Percentiles rank a stretch among this genome's conserved stretches.
phyloP scores from a whole-genome alignment of 2,329 filamentous ascomycete species.

The Epichloe elymi region DNA sequence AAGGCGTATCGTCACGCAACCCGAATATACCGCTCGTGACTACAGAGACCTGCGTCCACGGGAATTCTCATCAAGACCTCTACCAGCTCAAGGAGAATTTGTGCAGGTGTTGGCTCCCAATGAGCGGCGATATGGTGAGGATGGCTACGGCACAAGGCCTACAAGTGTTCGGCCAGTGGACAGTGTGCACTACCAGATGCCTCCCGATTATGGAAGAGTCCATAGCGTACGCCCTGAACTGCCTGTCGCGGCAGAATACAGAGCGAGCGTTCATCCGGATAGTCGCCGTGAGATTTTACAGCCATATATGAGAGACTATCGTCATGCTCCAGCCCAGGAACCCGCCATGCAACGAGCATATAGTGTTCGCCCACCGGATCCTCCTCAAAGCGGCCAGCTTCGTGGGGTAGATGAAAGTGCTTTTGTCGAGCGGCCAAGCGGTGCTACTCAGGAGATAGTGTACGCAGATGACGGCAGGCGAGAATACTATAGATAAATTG shows the following conservation, averaged over 20 bases:
- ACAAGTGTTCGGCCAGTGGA: constrained; percentile 45
- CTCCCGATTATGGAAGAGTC: constrained; percentile 29
- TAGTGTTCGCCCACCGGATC: constrained; percentile 29
- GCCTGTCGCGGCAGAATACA: constrained; percentile 15
- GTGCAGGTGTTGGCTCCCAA: constrained; percentile 31
- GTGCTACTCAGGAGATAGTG: constrained; percentile 28
- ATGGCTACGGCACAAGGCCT: constrained; percentile 37
- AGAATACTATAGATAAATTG: constrained; percentile 21
- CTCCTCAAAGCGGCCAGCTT: constrained; percentile 13
- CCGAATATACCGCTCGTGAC: constrained; percentile 40
- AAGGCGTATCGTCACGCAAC: constrained; percentile 48
- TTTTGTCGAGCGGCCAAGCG: constrained; percentile 31
- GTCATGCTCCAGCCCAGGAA: constrained; percentile 11
- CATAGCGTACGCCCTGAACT: constrained; percentile 29
- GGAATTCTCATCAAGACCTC: constrained; percentile 42
- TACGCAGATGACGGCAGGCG: constrained; percentile 30
- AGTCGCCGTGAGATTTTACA: constrained; percentile 16
- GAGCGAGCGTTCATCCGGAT: constrained; percentile 15
- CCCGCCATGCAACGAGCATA: constrained; percentile 19
- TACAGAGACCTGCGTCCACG: constrained; percentile 42
- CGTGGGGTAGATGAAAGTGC: constrained; percentile 25
- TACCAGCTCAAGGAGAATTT: constrained; percentile 30
- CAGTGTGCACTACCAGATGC: constrained; percentile 26
- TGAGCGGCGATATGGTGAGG: constrained; percentile 30
- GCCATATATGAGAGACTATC: constrained; percentile 21